These are phyloP conservation scores for Naganishia friedmannii DNA, from an alignment of 768 basidiomycete genomes.

Conservation along the genomic window DNA sequence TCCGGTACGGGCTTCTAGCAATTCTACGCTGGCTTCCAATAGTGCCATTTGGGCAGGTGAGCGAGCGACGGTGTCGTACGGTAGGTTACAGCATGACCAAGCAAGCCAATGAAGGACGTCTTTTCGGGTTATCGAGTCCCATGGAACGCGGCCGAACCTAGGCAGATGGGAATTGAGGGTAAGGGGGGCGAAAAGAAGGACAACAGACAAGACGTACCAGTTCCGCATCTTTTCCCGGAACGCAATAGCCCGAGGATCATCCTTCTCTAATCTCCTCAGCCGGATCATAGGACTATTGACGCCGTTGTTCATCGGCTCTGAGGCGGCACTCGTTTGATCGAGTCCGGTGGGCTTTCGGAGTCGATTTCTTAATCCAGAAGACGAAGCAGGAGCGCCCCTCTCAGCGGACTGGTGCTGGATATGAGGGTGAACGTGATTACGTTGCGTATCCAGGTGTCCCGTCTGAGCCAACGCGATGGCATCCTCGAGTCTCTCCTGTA, in stretches of 20 bases:
- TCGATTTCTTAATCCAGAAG: background rate
- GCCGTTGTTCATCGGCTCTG: background rate
- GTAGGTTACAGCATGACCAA: constrained; percentile 74
- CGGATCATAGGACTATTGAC: constrained; percentile 17
- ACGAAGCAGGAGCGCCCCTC: background rate
- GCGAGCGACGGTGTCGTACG: constrained; percentile 59
- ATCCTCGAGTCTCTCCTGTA: constrained; percentile 8
- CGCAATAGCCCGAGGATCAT: constrained; percentile 46
- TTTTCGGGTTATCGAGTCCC: constrained; percentile 65
- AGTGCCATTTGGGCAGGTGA: constrained; percentile 57
- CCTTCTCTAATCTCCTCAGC: constrained; percentile 36
- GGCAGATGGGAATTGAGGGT: background rate
- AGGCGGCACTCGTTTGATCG: background rate
- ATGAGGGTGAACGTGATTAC: background rate
- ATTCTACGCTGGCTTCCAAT: constrained; percentile 62
- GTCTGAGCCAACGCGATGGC: constrained; percentile 6
- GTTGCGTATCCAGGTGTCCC: background rate
- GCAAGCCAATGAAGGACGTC: constrained; percentile 74
- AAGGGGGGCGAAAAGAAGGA: background rate
- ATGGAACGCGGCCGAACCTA: constrained; percentile 74
- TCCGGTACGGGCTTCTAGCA: constrained; percentile 72
- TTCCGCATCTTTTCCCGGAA: constrained; percentile 49
- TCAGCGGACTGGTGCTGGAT: background rate
- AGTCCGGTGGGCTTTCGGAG: background rate
- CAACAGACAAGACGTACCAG: constrained; percentile 40